These are phyloP conservation scores for Physcomitrellopsis africana DNA, from an alignment of 225 moss, liverwort and hornwort genomes.

Conservation along the genomic window DNA sequence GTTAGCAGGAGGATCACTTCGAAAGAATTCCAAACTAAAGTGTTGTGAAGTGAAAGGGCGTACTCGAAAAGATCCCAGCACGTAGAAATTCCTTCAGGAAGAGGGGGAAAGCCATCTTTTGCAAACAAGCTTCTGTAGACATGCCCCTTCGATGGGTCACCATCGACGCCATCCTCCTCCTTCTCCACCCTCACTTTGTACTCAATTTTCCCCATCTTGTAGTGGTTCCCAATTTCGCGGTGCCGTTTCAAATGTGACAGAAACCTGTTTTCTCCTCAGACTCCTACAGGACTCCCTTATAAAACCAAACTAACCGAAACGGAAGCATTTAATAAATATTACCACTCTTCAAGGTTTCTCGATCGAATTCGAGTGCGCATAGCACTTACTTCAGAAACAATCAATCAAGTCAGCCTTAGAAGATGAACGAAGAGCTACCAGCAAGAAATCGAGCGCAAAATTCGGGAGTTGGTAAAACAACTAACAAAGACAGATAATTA, in stretches of 20 bases:
- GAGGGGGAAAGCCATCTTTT: slow-evolving; percentile 66
- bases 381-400: slow-evolving; percentile 2
- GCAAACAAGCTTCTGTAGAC: slow-evolving; percentile 68
- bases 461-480: too few species aligned
- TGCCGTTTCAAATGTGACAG: slow-evolving; percentile 24
- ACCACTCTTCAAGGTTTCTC: background rate
- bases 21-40: background rate
- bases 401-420: background rate
- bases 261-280: slow-evolving; percentile 18
- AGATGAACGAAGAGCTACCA: background rate
- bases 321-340: slow-evolving; percentile 16
- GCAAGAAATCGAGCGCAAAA: too few species aligned
- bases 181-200: slow-evolving; percentile 65
- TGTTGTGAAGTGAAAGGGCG: slow-evolving; percentile 25
- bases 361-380: background rate
- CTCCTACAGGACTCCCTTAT: slow-evolving; percentile 24
- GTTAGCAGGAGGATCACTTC: background rate
- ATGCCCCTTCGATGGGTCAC: slow-evolving; percentile 63
- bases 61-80: slow-evolving; percentile 92
- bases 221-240: slow-evolving; percentile 18
- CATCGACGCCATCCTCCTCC: slow-evolving; percentile 56
- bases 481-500: background rate
- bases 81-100: slow-evolving; percentile 59
- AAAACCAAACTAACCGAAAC: background rate
- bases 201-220: slow-evolving; percentile 48